A percentile compares a stretch with the other conserved stretches of the same genome.
Conservation (phyloP, 129 eudicot species). For the Escallonia herrerae region DNA sequence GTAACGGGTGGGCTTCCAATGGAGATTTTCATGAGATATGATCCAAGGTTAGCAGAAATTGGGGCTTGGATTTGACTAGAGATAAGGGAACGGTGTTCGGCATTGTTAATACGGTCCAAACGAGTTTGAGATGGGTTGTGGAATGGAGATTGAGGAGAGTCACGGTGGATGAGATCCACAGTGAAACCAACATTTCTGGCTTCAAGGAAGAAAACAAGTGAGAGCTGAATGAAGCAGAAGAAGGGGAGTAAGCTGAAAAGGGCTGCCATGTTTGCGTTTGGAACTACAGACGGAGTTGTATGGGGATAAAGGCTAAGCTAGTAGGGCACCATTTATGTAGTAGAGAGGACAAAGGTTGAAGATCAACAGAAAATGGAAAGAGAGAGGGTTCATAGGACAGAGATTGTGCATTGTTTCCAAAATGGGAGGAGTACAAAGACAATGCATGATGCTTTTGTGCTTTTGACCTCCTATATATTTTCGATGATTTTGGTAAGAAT, state of each 20-base stretch:
- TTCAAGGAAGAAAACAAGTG: neutral
- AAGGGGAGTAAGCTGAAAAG: neutral
- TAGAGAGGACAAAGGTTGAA: too few species aligned
- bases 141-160: slow-evolving; percentile 18
- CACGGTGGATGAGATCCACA: slow-evolving; percentile 26
- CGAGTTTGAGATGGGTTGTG: slow-evolving; percentile 4
- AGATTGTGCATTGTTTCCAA: too few species aligned
- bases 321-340: too few species aligned
- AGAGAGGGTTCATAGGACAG: too few species aligned
- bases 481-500: too few species aligned
- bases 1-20: neutral
- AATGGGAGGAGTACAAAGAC: too few species aligned
- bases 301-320: too few species aligned
- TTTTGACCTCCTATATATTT: too few species aligned
- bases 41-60: slow-evolving; percentile 11
- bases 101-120: neutral
- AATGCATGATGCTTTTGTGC: too few species aligned
- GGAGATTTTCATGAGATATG: slow-evolving; percentile 25
- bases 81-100: slow-evolving; percentile 3
- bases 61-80: neutral
- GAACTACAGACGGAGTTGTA: too few species aligned
- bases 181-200: slow-evolving; percentile 6
- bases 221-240: neutral
- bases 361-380: too few species aligned
- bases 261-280: too few species aligned